Evolutionary conservation across 495 filamentous ascomycete species (phyloP), one percentile per base, ranked within the genome.

Genomic region (Podospora anserina): DNA sequence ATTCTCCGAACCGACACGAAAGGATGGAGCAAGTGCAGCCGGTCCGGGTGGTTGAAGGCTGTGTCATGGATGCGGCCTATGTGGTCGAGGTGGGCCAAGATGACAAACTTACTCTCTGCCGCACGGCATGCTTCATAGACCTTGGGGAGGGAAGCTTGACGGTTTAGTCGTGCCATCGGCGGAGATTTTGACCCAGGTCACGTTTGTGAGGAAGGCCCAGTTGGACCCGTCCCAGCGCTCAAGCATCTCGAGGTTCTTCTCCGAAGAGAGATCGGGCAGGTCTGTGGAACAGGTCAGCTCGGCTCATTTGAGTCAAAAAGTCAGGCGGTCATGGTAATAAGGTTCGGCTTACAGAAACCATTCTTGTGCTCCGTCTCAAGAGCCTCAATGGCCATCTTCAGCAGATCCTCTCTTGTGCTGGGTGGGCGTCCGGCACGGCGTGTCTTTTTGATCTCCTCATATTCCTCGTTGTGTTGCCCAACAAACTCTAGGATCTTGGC

Each of bases 381-480:
- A 20, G 79, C 80, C 20, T 84, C 82, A 60, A 90, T 88, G 60
- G 88, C 87, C 72, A 93, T 88, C 69, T 84, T 87, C 27, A 98
- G 79, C 4, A 90, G 78, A 76, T 93, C 91, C 74, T 97, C 92
- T 64, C 87, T 86, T 32, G 88, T 85, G 72, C 86, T 91, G 4
- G 93, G 81, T 26, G 96, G 92, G 32, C 95, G 87, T 18, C 96
- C 94, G 54, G 91, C 85, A 26, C 96, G 86, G 15, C 93, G 89
- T 60, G 90, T 85, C 70, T 88, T 88, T 76, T 93, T 89, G 65
- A 95, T 77, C 65, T 86, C 81, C 56, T 86, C 84, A 49, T 95
- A 84, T 70, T 97, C 92, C 49, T 90, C 88, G 66, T 91, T 88
- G 71, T 92, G 78, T 53, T 94, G 90, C 71, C 88, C 81, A n/a